These are phyloP conservation scores for Cercospora nicotianae DNA, from an alignment of 2,329 filamentous ascomycete genomes.

Conservation along the genomic window DNA sequence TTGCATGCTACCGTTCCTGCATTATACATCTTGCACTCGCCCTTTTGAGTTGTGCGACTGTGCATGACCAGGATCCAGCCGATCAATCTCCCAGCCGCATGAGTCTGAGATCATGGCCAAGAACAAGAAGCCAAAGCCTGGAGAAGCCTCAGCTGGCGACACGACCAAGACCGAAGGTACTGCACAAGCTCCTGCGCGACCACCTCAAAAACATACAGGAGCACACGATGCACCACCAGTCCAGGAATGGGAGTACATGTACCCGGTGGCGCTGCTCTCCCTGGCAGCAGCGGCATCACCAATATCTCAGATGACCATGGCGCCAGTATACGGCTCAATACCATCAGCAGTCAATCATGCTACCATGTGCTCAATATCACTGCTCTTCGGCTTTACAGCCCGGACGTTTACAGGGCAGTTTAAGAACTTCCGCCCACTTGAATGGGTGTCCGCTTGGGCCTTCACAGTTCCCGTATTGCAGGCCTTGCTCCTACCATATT, in stretches of 20 bases:
- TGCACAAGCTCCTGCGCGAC: neutral
- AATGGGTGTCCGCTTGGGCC: slow-evolving; percentile 60
- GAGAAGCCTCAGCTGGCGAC: neutral
- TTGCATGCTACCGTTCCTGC: neutral
- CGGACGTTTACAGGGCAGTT: neutral
- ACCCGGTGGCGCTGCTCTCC: slow-evolving; percentile 11
- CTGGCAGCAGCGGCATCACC: slow-evolving; percentile 66
- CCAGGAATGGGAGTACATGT: slow-evolving; percentile 15
- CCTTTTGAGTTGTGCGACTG: neutral
- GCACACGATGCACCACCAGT: slow-evolving; percentile 1
- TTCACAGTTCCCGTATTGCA: slow-evolving; percentile 74
- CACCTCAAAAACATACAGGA: neutral
- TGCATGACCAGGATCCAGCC: slow-evolving; percentile 1
- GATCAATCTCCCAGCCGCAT: neutral
- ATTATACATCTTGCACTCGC: neutral
- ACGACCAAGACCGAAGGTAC: neutral
- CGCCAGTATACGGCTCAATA: slow-evolving; percentile 85
- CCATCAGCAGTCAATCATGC: slow-evolving; percentile 71
- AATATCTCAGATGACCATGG: slow-evolving; percentile 72
- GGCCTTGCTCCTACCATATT: slow-evolving; percentile 67
- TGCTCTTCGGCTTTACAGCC: slow-evolving; percentile 56
- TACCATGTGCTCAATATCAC: slow-evolving; percentile 50
- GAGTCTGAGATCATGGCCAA: neutral
- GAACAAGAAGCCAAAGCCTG: neutral
- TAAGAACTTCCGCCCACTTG: neutral